phyloP scores from a whole-genome alignment of 2,329 filamentous ascomycete genomes.

The Cordyceps cateniannulata region DNA sequence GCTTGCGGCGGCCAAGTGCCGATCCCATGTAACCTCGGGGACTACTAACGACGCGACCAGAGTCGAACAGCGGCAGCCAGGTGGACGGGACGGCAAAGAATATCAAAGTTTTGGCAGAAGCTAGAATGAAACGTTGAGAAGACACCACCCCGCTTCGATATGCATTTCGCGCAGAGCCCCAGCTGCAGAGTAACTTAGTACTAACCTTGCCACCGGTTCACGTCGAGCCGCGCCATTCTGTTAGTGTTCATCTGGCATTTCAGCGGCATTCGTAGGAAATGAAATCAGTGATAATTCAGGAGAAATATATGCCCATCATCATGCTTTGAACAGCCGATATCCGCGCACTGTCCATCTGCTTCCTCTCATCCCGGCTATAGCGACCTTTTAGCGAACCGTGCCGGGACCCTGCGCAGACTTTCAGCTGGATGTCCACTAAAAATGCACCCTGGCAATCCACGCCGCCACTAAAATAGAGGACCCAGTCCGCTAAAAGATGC shows the following conservation, averaged over 20 bases:
- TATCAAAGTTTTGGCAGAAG: background rate
- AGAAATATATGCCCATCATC: too few species aligned
- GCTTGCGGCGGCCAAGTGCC: background rate
- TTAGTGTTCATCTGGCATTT: too few species aligned
- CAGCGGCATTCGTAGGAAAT: too few species aligned
- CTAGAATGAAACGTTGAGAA: background rate
- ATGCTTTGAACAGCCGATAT: too few species aligned
- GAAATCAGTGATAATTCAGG: too few species aligned
- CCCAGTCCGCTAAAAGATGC: background rate
- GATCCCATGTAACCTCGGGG: background rate
- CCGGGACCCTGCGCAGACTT: background rate
- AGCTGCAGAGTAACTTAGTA: background rate
- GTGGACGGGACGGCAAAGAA: too few species aligned
- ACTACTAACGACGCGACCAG: too few species aligned
- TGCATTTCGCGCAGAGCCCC: background rate
- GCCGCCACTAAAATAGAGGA: background rate
- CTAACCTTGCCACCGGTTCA: too few species aligned
- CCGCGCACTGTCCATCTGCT: background rate
- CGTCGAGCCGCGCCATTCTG: too few species aligned
- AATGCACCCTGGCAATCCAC: background rate
- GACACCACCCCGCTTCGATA: background rate
- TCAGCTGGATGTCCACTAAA: background rate
- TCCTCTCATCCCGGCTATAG: too few species aligned
- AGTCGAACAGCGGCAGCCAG: too few species aligned
- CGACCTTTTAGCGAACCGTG: background rate